Conservation (phyloP, 2,329 filamentous ascomycete species). For the Paecilomyces niveus region DNA sequence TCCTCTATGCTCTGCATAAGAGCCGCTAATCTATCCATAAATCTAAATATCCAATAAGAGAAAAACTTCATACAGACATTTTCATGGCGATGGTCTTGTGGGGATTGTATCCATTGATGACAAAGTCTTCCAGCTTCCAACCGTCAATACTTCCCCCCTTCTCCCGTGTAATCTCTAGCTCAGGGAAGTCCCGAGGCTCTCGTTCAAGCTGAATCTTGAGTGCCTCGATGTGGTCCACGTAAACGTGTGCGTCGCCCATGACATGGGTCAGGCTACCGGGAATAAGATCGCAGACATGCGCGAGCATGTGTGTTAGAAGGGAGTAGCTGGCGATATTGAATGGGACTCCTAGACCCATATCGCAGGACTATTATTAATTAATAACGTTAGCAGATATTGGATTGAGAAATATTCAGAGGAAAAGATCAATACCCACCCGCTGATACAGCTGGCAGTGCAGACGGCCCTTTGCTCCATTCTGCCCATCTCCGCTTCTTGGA, state of each 20-base stretch:
- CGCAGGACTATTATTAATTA: slow-evolving; percentile 54
- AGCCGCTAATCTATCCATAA: not conserved
- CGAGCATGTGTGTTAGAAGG: slow-evolving; percentile 89
- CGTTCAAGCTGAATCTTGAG: slow-evolving; percentile 71
- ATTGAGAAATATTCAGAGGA: not conserved
- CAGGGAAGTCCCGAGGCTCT: slow-evolving; percentile 74
- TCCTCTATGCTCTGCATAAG: not conserved
- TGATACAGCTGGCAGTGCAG: slow-evolving; percentile 90
- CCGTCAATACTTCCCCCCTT: slow-evolving; percentile 74
- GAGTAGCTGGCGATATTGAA: slow-evolving; percentile 98
- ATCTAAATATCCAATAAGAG: not conserved
- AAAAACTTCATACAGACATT: slow-evolving; percentile 71
- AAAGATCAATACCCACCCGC: slow-evolving; percentile 34
- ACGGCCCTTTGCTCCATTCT: slow-evolving; percentile 50
- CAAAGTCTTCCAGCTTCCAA: slow-evolving; percentile 83
- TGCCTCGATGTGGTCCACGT: slow-evolving; percentile 85
- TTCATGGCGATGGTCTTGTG: slow-evolving; percentile 95
- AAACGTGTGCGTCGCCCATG: slow-evolving; percentile 98
- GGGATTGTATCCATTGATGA: slow-evolving; percentile 79
- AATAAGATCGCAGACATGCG: slow-evolving; percentile 73
- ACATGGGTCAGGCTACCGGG: slow-evolving; percentile 87
- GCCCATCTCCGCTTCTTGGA: slow-evolving; percentile 38
- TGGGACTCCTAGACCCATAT: slow-evolving; percentile 94
- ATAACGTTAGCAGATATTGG: not conserved
- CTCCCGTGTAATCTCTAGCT: slow-evolving; percentile 63